Base-by-base conservation (phyloP, 805 yeast species). In the Scheffersomyces stipitis region DNA sequence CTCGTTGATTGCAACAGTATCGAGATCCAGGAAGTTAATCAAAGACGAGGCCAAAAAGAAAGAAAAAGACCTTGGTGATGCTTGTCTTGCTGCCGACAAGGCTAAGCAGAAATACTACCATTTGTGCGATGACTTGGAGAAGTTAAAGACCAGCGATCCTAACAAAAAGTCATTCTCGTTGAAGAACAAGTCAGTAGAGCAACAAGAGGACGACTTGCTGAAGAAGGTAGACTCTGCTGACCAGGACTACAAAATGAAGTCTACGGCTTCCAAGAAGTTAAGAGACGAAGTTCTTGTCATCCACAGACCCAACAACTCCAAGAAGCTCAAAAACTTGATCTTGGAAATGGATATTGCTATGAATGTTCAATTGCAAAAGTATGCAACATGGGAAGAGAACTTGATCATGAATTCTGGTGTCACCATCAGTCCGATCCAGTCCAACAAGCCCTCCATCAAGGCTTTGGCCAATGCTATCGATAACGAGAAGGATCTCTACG, bases 281-380 rank as follows among this genome's bases (percentile, higher is more conserved):
- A 83, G 93, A 58, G 82, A 79, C 46, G 90, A 83, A 39, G 78
- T 89, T 36, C 64, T 87, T 39, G 72, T 75, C 51, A 71, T 76
- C 15, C 84, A 83, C 54, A 76, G 99, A 48, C 99, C 98, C 5
- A 80, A 76, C 39, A 76, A 78, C 27, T 80, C 87, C 4, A 75
- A 78, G 41, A 81, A 79, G 45, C 70, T 93, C 42, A 85, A 82
- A 54, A 83, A 86, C 54, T 68, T 88, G 44, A 81, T 89, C 38
- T 68, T 90, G 44, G 97, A 91, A 60, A 74, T 87, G 55, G 98
- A 93, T 60, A 80, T 87, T 33, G 98, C 97, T 7, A 68, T 91
- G 72, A 79, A 87, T 43, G 78, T 90, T 34, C 96, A 91, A 61
- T 68, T 93, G 38, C 91, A 86, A 51, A 88, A 89, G 55, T 91